A percentile compares a stretch with the other conserved stretches of the same genome.
phyloP scores from a whole-genome alignment of 208 protist species.

The Acanthamoeba lenticulata region DNA sequence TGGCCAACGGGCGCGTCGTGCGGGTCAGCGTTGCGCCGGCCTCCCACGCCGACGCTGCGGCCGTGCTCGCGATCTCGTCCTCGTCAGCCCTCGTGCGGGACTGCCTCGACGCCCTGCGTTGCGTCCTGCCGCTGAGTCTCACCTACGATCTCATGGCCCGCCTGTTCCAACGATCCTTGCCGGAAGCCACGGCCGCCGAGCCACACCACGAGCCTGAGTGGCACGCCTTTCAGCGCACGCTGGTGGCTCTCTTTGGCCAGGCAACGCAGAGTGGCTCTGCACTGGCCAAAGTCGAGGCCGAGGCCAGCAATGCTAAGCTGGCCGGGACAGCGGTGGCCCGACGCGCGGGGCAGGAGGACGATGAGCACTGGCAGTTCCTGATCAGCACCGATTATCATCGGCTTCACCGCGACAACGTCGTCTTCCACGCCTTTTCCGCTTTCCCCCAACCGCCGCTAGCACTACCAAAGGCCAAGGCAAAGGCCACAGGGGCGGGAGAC shows the following conservation, averaged over 20 bases:
- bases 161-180: background rate
- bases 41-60: too few species aligned
- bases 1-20: background rate
- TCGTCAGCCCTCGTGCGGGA: background rate
- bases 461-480: background rate
- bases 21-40: conserved; percentile 1
- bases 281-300: too few species aligned
- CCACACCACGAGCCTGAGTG: background rate
- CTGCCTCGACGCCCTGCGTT: background rate
- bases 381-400: background rate
- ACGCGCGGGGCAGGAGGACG: background rate
- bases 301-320: background rate
- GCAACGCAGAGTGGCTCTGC: too few species aligned
- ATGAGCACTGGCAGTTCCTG: background rate
- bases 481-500: background rate
- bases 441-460: background rate
- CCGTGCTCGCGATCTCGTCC: background rate
- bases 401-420: background rate
- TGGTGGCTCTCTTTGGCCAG: background rate
- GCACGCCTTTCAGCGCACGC: background rate
- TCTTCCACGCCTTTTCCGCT: background rate
- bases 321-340: background rate
- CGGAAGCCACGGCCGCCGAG: background rate
- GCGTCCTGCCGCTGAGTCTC: background rate
- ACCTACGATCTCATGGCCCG: background rate